Evolutionary conservation across 164 flowering plant species (phyloP).

Genomic region (Nymphaea colorata): DNA sequence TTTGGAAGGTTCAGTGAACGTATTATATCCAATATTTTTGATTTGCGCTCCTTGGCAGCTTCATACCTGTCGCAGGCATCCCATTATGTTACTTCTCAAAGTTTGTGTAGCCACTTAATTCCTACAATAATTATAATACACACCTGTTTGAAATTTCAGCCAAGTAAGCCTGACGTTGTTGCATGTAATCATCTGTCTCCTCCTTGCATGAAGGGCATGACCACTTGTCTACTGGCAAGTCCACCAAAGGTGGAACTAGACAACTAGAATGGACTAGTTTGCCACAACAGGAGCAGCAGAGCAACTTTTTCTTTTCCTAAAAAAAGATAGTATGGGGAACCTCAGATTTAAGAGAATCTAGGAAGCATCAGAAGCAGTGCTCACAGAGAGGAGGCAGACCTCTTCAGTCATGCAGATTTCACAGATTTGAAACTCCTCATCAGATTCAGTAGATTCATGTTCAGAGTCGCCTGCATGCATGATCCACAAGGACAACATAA

Average conservation of each 20-base stretch:
- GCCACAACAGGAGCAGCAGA: slow-evolving; percentile 78
- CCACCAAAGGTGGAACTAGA: slow-evolving; percentile 58
- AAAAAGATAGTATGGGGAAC: neutral
- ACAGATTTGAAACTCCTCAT: slow-evolving; percentile 98
- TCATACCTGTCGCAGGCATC: slow-evolving; percentile 43
- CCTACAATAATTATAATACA: neutral
- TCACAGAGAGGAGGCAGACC: slow-evolving; percentile 23
- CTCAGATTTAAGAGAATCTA: neutral
- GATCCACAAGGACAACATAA: neutral
- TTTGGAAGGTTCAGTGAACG: slow-evolving; percentile 86
- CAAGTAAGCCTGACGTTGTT: slow-evolving; percentile 43
- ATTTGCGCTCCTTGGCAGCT: slow-evolving; percentile 72
- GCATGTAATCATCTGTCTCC: slow-evolving; percentile 80
- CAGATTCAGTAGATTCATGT: slow-evolving; percentile 72
- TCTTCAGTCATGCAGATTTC: slow-evolving; percentile 72
- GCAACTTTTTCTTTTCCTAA: slow-evolving; percentile 87
- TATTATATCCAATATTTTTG: slow-evolving; percentile 67
- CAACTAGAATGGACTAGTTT: slow-evolving; percentile 72
- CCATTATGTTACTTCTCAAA: neutral
- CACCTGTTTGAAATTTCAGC: slow-evolving; percentile 67
- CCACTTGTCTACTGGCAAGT: slow-evolving; percentile 53
- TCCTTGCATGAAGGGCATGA: slow-evolving; percentile 82
- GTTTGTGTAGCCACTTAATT: neutral
- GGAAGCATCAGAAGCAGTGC: neutral
- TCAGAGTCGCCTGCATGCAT: slow-evolving; percentile 67